Evolutionary conservation across 768 basidiomycete genomes (phyloP).

Genomic region (Termitomyces sp.): DNA sequence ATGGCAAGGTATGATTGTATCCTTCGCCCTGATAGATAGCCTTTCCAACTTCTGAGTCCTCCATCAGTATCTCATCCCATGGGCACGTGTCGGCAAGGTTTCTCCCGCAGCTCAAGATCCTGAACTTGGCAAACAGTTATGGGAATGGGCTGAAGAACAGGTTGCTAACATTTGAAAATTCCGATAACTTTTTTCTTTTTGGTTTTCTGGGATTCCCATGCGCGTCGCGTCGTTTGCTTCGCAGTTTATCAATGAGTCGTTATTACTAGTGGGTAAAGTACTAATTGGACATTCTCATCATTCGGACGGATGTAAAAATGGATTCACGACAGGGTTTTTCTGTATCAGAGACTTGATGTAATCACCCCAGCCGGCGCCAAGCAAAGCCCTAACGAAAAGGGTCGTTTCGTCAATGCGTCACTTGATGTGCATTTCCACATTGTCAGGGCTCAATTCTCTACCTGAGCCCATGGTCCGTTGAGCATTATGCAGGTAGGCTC

Average conservation of each 20-base stretch:
- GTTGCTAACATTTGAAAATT: slow-evolving; percentile 17
- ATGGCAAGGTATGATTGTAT: slow-evolving; percentile 36
- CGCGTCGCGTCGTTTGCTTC: neutral
- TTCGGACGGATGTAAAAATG: too few species aligned
- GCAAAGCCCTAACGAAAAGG: neutral
- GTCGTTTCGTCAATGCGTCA: neutral
- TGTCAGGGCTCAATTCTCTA: neutral
- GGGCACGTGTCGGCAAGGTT: slow-evolving; percentile 30
- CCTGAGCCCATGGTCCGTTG: neutral
- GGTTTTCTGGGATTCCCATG: neutral
- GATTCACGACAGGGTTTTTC: neutral
- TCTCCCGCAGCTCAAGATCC: slow-evolving; percentile 21
- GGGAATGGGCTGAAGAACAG: slow-evolving; percentile 42
- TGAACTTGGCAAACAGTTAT: slow-evolving; percentile 28
- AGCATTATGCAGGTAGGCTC: too few species aligned
- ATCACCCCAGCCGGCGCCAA: neutral
- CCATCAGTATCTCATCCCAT: slow-evolving; percentile 35
- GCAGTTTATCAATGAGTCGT: too few species aligned
- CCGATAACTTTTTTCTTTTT: neutral
- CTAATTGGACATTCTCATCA: too few species aligned
- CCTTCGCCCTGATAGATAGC: neutral
- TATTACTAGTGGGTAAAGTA: too few species aligned
- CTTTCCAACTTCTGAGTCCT: neutral
- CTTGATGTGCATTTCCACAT: too few species aligned
- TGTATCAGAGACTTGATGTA: too few species aligned